Evolutionary conservation across 352 stramenopile species (phyloP).

Genomic region (Pythium inflatum): DNA sequence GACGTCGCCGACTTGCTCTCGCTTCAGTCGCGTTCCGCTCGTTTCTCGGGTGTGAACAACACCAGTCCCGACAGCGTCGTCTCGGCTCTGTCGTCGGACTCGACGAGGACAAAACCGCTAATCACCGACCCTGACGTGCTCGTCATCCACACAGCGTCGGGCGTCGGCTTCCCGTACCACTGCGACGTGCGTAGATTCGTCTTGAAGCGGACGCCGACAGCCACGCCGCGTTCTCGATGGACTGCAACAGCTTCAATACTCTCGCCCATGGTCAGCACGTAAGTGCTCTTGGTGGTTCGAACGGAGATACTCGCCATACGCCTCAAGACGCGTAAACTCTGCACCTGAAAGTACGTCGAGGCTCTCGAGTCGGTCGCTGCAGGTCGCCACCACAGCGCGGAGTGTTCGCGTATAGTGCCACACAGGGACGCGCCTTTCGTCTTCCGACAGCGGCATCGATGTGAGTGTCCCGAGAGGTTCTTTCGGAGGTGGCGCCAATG

Average conservation of each 20-base stretch:
- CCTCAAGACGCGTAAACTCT: neutral
- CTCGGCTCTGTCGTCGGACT: no score
- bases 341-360: neutral
- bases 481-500: neutral
- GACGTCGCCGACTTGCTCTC: no score
- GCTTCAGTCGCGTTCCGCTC: no score
- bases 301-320: neutral
- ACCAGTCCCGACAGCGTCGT: no score
- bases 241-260: neutral
- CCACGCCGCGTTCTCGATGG: neutral
- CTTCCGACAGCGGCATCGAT: no score
- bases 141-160: neutral
- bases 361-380: neutral
- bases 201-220: neutral
- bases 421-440: no score
- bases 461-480: neutral
- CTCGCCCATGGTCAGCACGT: neutral
- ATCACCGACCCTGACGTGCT: no score
- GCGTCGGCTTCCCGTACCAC: no score
- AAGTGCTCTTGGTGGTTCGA: neutral
- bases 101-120: no score
- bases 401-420: neutral
- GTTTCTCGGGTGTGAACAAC: no score
- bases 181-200: neutral
- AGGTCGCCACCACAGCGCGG: neutral